Conservation (phyloP, 768 basidiomycete species). For the Cytidiella melzeri region DNA sequence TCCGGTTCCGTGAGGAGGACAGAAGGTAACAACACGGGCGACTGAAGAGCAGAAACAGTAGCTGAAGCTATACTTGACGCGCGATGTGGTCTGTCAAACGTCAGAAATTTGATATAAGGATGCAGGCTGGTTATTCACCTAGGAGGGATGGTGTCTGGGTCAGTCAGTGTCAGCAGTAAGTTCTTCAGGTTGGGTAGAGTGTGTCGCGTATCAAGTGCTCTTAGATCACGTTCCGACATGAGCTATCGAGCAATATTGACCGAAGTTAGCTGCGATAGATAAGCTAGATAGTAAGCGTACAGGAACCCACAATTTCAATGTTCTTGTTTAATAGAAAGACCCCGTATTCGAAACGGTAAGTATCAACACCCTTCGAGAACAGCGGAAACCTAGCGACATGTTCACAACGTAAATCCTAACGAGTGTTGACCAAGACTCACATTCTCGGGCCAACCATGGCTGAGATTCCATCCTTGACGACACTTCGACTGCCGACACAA, state of each 20-base stretch:
- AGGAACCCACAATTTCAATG: slow-evolving; percentile 75
- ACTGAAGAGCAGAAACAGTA: slow-evolving; percentile 11
- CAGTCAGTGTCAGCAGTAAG: slow-evolving; percentile 77
- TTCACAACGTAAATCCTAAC: not conserved
- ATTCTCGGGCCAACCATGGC: slow-evolving; percentile 93
- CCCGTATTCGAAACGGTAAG: slow-evolving; percentile 95
- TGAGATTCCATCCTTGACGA: slow-evolving; percentile 89
- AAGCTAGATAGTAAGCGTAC: not conserved
- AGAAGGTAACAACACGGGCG: slow-evolving; percentile 6
- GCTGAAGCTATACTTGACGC: slow-evolving; percentile 8
- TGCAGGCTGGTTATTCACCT: slow-evolving; percentile 34
- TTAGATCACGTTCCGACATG: slow-evolving; percentile 85
- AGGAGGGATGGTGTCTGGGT: slow-evolving; percentile 48
- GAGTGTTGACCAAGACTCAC: slow-evolving; percentile 52
- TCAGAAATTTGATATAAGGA: not conserved
- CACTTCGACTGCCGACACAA: slow-evolving; percentile 83
- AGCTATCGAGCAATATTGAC: slow-evolving; percentile 55
- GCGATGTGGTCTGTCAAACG: slow-evolving; percentile 5
- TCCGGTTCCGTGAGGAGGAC: not conserved
- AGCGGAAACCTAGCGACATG: slow-evolving; percentile 73
- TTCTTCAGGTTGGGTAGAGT: slow-evolving; percentile 97
- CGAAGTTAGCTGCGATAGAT: slow-evolving; percentile 9
- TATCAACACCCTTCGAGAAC: slow-evolving; percentile 91
- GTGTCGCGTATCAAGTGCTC: slow-evolving; percentile 89
- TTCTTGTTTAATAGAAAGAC: slow-evolving; percentile 96